These are phyloP conservation scores for Salvia rosmarinus DNA, from an alignment of 257 asterid genomes.

Conservation along the genomic window DNA sequence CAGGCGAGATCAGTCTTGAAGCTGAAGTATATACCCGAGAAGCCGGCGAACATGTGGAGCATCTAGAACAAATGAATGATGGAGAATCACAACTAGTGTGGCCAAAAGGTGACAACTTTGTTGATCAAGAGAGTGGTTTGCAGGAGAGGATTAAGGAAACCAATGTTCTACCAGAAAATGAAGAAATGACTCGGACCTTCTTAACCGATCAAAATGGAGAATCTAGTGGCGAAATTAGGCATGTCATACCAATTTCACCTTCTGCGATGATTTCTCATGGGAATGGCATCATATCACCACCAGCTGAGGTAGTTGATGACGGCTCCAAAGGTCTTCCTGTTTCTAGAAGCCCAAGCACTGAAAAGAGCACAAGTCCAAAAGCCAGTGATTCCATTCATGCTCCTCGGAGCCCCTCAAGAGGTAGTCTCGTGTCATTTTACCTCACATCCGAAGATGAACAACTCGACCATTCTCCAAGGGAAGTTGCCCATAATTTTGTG, in stretches of 20 bases:
- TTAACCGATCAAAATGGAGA: constrained; percentile 34
- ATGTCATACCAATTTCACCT: constrained; percentile 26
- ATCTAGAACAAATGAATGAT: constrained; percentile 29
- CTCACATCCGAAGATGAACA: constrained; percentile 47
- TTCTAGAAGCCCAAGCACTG: constrained; percentile 27
- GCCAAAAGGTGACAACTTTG: constrained; percentile 26
- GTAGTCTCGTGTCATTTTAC: constrained; percentile 39
- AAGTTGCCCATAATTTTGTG: constrained; percentile 37
- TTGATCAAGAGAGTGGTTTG: constrained; percentile 27
- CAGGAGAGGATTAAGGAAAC: constrained; percentile 30
- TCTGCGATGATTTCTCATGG: constrained; percentile 33
- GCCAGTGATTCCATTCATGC: constrained; percentile 30
- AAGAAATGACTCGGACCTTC: constrained; percentile 31
- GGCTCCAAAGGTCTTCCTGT: constrained; percentile 15
- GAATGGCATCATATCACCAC: constrained; percentile 33
- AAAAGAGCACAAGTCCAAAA: constrained; percentile 16
- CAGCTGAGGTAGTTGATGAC: constrained; percentile 28
- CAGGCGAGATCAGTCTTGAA: constrained; percentile 44
- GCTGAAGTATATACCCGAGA: constrained; percentile 28
- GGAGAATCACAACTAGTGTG: constrained; percentile 33
- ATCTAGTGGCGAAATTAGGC: constrained; percentile 28
- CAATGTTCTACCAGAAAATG: constrained; percentile 29
- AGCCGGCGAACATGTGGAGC: constrained; percentile 31
- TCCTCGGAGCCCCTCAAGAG: constrained; percentile 39
- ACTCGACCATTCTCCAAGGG: constrained; percentile 36